Evolutionary conservation across 345 rosid species (phyloP), one percentile per base, ranked within the genome.

Genomic region (Eucalyptus shirleyi): DNA sequence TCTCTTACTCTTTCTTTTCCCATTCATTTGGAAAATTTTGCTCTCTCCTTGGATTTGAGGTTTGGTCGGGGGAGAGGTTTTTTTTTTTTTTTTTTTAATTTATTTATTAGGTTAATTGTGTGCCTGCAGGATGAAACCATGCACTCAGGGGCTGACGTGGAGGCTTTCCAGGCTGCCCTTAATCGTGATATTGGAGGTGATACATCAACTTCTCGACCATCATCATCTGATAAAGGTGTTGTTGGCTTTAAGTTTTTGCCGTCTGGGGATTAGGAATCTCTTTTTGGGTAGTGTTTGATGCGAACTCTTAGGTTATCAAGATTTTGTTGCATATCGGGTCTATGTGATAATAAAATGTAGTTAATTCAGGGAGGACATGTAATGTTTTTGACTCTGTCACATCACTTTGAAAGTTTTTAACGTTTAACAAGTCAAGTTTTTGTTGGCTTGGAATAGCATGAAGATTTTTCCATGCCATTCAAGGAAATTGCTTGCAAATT

Each of bases 71-170:
- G 28, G 12, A 37, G 45, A 21, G 83, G 28, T 19, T 5, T 69
- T 69, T 34, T 34, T 17, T 17, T 53, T 17, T 18, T 8, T 44
- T 53, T 51, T 7, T 7, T 51, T 13, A 50, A 12, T 50, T 6
- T 47, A 47, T 12, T 77, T 6, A 19, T 77, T 37, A 37, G 28
- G 47, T 77, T 77, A 77, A 37, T 77, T 37, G 47, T 77, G 83
- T 77, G 83, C 45, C 83, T 11, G 9, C 47, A 77, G 99, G 99
- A 98, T 56, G 99, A 98, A 88, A 95, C 93, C 89, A 95, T 97
- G 99, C 99, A 97, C 94, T 98, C 98, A 16, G 98, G 99, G 82
- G 99, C 99, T 56, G 99, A 95, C 2, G 98, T 97, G 44, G 99
- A 97, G 81, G 99, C 99, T 4, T 95, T 97, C 89, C 99, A 97